Base-by-base conservation (phyloP, 495 filamentous ascomycete genomes). In the Jackrogersella multiformis region DNA sequence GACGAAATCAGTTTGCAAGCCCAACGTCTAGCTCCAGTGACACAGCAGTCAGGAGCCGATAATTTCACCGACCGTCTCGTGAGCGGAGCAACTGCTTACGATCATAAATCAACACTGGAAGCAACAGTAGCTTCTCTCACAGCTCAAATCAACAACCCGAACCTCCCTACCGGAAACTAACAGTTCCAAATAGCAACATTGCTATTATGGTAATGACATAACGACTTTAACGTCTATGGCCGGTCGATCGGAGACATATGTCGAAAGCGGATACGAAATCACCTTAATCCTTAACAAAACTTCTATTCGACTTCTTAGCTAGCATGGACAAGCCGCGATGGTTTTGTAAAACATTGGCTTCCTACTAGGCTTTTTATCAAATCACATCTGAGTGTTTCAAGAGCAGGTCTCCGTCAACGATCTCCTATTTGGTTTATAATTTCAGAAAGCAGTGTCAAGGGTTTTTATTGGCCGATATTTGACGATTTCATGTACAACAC, bases 401-500 rank as follows among this genome's bases (percentile, higher is more conserved):
- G 24, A 39, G 23, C 34, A 16, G 42, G 24, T 32, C 23, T 53
- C 23, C 6, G 13, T 4, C 15, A 32, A 2, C 28, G 18, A 13
- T 64, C n/a, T 20, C 26, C 28, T 54, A 8, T 48, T 34, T 53
- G 15, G 52, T 38, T 52, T 38, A 18, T 28, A 21, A 2, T 52
- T 35, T 10, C 8, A 10, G 10, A 13, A 0, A 30, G 45, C 34
- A 18, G 36, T 38, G 2, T 7, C 5, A 46, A 20, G 46, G 16
- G 13, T 48, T 35, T 51, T 10, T 42, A 48, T 21, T 23, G 13
- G 20, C 10, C 23, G 41, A 41, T 18, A 10, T 49, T 20, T 10
- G 12, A 21, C 12, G 57, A 45, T 28, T 61, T 53, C 28, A 48
- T 58, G 58, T 68, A 62, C 20, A 56, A 41, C 28, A 53, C n/a